These are phyloP conservation scores for Pyricularia sp. DNA, from an alignment of 2,329 filamentous ascomycete genomes.

Conservation along the genomic window DNA sequence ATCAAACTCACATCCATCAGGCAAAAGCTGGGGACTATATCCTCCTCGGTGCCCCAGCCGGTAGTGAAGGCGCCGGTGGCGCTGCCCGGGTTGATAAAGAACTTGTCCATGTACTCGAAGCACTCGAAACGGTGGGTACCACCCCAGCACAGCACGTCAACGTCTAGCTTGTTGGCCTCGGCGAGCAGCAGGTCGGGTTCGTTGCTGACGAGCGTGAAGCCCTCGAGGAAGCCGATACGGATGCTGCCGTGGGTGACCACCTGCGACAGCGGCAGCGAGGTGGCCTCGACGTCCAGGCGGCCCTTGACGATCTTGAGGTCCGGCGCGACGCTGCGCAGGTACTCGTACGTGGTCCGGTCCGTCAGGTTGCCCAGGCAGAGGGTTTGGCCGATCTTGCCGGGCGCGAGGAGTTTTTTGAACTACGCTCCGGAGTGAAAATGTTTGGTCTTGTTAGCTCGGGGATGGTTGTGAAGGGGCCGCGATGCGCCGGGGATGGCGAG, in stretches of 20 bases:
- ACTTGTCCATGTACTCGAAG: slow-evolving; percentile 63
- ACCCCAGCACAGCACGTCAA: slow-evolving; percentile 57
- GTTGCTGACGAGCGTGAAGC: slow-evolving; percentile 53
- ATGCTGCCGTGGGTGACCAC: slow-evolving; percentile 53
- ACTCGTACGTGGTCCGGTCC: slow-evolving; percentile 68
- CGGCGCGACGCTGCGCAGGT: slow-evolving; percentile 61
- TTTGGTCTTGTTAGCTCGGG: background rate
- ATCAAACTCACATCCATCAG: slow-evolving; percentile 78
- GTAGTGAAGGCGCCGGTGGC: slow-evolving; percentile 51
- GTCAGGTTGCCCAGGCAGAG: slow-evolving; percentile 71
- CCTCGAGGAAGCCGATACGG: slow-evolving; percentile 54
- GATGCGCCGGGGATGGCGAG: background rate
- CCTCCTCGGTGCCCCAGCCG: slow-evolving; percentile 47
- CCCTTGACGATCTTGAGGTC: slow-evolving; percentile 59
- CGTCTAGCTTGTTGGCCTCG: slow-evolving; percentile 54
- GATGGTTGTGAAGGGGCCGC: background rate
- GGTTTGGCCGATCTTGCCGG: slow-evolving; percentile 72
- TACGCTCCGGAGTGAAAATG: slow-evolving; percentile 19
- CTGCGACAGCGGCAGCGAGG: slow-evolving; percentile 50
- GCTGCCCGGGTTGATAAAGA: slow-evolving; percentile 57
- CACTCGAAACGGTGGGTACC: slow-evolving; percentile 57
- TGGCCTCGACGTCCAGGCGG: slow-evolving; percentile 53
- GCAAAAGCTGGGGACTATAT: slow-evolving; percentile 83
- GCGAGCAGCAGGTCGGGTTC: slow-evolving; percentile 55
- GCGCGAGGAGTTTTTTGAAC: slow-evolving; percentile 78